Base-by-base conservation (phyloP, 495 filamentous ascomycete species). In the Aspergillus bridgeri region DNA sequence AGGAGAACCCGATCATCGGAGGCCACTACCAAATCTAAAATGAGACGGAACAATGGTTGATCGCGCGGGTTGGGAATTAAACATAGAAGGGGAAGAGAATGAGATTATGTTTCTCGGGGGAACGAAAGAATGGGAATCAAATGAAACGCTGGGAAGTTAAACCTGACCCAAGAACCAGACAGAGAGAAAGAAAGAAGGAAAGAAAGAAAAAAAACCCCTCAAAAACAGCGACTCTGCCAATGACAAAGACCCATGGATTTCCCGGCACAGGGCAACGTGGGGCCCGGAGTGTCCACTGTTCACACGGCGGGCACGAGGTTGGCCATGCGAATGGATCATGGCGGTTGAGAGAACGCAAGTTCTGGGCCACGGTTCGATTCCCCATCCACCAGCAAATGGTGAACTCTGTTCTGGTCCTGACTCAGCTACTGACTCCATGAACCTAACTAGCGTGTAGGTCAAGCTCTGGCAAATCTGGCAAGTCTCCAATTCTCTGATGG, bases 251-350 rank as follows among this genome's bases (percentile, higher is more conserved):
- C 21, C 22, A 48, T 44, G 51, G 51, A 51, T 38, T 8, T 42
- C 50, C 24, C 33, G 25, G 44, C 51, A 50, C 38, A 17, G 45
- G 38, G 33, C 33, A 55, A 52, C 53, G 42, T 56, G 58, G 58
- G 53, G 54, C 52, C 11, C n/a, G 38, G 52, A 15, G 33, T 15
- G 33, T 38, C 33, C 33, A 38, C 33, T 38, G 25, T 33, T 48
- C 58, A 60, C 53, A 54, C 53, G 53, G 52, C 29, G 47, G 42
- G 53, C 58, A 60, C 58, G 58, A 60, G 58, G 58, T 42, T n/a
- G 23, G 52, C 58, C 58, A 56, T 56, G 58, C 46, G 57, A 43
- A 38, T 13, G 33, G 3, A n/a, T n/a, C n/a, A n/a, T n/a, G n/a
- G n/a, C 13, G 7, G 11, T 38, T 15, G 15, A 17, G 25, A 27